Base-by-base conservation (phyloP, 768 basidiomycete species). In the Rhodotorula graminis region DNA sequence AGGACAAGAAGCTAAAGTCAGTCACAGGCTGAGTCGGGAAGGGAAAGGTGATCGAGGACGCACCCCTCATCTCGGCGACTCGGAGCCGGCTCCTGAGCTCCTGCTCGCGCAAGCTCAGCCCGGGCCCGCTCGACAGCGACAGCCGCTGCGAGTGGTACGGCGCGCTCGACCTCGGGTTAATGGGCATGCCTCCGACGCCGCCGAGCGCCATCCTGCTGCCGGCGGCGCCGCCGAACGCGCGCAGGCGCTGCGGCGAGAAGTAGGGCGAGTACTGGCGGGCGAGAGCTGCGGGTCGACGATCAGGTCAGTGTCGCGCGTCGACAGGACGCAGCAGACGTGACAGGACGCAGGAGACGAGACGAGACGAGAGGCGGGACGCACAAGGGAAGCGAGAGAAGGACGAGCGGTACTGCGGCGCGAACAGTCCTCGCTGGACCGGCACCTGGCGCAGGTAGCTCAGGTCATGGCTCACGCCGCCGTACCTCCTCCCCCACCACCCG, bases 1-100 rank as follows among this genome's bases (percentile, higher is more conserved):
- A 23, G 44, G 15, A 11, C 49, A 64, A 7, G 57, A 62, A 64
- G 31, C 44, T 2, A 0, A 10, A 9, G 29, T 27, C 11, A 63
- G 25, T 11, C 2, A 16, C 19, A 53, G 23, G 16, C 23, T 21
- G 18, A 16, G 29, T 0, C 3, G 40, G 25, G 27, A 25, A 50
- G 33, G 0, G 2, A 49, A 14, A 49, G 15, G 52, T 46, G 27
- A 5, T 4, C 27, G 46, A 16, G 3, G 19, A 53, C 64, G 18
- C 37, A 74, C 73, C 73, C 31, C 69, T 40, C 52, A 67, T 57
- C 37, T 74, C 73, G 18, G 73, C 73, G 19, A 70, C 23, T 15
- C 73, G 52, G 23, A 74, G n/a, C 3, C 69, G 46, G 12, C 57
- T 63, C 23, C 50, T 8, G 31, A 74, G 58, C 47, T 74, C 65